Evolutionary conservation across 1,284 basidiomycete genomes (phyloP), one percentile per base, ranked within the genome.

Genomic region (Earliella scabrosa): DNA sequence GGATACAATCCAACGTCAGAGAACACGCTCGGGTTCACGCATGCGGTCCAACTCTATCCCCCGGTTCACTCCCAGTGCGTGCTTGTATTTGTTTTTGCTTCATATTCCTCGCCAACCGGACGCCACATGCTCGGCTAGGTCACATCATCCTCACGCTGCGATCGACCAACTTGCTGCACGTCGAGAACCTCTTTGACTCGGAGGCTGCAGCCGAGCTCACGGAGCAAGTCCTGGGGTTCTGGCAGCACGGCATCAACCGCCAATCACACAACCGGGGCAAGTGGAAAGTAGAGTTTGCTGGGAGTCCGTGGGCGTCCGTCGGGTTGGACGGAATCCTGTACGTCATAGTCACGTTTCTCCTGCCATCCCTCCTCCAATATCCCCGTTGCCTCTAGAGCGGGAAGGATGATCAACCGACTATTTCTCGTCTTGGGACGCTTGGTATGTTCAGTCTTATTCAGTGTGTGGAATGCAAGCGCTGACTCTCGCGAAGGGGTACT

Each of bases 291-390:
- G 68, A 68, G 2, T 81, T 82, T 48, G 63, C 69, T 20, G 76
- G 75, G 18, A 73, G 66, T n/a, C 81, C 81, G 1, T 82, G 81
- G 81, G 71, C 62, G 16, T 67, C 73, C 6, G 69, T 65, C 14
- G 77, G 78, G 2, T 61, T 62, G n/a, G 75, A 82, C 10, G 71
- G 68, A 2, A 62, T 77, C 54, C 71, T 78, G 80, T 81, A 64
- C 61, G 77, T 38, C 27, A 26, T 48, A 23, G 20, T 9, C 20
- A 8, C n/a, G 21, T n/a, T 21, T 53, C 54, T 45, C 11, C 13
- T 18, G 35, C 16, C 23, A 5, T 16, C 27, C 48, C 11, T 14
- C 51, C 50, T 26, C 18, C 10, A n/a, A n/a, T n/a, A n/a, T 39
- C 24, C 39, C 26, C 31, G 10, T 27, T n/a, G 16, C 13, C 8